A percentile compares a stretch with the other conserved stretches of the same genome.
phyloP scores from a whole-genome alignment of 1,284 basidiomycete species.

The Gymnopus androsaceus region DNA sequence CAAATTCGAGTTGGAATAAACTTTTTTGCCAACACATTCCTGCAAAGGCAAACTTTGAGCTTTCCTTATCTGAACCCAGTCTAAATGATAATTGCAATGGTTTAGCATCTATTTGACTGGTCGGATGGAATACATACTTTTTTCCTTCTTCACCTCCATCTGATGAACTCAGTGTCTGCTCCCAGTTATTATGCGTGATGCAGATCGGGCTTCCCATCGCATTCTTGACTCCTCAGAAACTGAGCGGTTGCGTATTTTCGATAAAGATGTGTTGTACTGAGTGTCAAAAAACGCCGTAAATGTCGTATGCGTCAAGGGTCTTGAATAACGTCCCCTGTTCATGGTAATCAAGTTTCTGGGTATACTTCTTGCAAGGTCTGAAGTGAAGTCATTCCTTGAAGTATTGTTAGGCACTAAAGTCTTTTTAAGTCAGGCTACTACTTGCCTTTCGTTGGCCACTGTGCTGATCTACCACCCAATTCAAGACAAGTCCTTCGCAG shows the following conservation, averaged over 20 bases:
- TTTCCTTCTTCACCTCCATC: not conserved
- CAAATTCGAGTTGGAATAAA: constrained; percentile 15
- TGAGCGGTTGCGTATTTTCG: constrained; percentile 4
- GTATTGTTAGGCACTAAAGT: not conserved
- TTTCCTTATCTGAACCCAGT: constrained; percentile 5
- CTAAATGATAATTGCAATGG: not conserved
- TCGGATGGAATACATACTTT: not conserved
- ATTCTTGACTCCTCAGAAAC: not conserved
- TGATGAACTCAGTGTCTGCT: not conserved
- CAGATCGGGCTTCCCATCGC: constrained; percentile 1
- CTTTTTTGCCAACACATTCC: constrained; percentile 17
- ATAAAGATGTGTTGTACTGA: constrained; percentile 1
- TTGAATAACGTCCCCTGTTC: not conserved
- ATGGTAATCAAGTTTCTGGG: constrained; percentile 3
- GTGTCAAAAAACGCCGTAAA: not conserved
- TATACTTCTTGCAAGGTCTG: not conserved
- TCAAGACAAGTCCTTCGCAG: not conserved
- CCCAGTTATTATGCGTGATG: constrained; percentile 4
- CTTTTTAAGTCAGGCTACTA: not conserved
- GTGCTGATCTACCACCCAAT: constrained; percentile 6
- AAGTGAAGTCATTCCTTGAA: constrained; percentile 4
- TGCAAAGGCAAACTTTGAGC: constrained; percentile 3
- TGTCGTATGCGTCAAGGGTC: constrained; percentile 9
- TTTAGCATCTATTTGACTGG: not conserved
- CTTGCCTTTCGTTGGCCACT: constrained; percentile 12